Evolutionary conservation across 164 flowering plant genomes (phyloP).

Genomic region (Annona squamosa): DNA sequence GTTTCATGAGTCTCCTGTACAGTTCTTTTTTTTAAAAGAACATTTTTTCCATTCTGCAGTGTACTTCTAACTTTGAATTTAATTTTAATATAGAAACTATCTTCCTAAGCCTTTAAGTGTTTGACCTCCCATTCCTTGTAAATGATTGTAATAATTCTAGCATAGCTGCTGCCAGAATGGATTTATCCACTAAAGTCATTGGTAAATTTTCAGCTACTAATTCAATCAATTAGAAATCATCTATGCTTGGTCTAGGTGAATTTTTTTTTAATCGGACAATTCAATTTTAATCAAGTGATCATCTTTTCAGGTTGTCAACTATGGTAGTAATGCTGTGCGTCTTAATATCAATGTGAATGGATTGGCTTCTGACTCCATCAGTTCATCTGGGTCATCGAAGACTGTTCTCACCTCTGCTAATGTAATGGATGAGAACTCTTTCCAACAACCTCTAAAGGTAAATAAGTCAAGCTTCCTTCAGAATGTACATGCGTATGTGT

Average conservation of each 20-base stretch:
- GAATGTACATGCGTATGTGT: no score
- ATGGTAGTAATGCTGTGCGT: constrained; percentile 42
- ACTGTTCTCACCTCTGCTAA: constrained; percentile 50
- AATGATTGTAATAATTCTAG: no score
- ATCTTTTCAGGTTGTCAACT: constrained; percentile 68
- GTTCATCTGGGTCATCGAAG: constrained; percentile 37
- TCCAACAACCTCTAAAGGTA: constrained; percentile 62
- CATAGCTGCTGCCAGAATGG: no score
- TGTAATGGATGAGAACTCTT: constrained; percentile 81
- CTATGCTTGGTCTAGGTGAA: background rate
- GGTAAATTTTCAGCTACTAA: background rate
- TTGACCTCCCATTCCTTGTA: no score
- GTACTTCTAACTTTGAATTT: no score
- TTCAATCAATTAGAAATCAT: background rate
- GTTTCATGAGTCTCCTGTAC: no score
- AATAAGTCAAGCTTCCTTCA: background rate
- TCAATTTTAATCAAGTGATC: background rate
- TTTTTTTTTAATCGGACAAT: background rate
- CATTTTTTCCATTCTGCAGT: no score
- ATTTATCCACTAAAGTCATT: no score
- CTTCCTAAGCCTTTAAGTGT: no score
- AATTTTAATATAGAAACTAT: no score
- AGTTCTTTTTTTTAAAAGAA: no score
- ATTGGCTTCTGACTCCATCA: constrained; percentile 29
- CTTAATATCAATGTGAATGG: constrained; percentile 50